phyloP scores from a whole-genome alignment of 768 basidiomycete species.

The Lentinula raphanica region DNA sequence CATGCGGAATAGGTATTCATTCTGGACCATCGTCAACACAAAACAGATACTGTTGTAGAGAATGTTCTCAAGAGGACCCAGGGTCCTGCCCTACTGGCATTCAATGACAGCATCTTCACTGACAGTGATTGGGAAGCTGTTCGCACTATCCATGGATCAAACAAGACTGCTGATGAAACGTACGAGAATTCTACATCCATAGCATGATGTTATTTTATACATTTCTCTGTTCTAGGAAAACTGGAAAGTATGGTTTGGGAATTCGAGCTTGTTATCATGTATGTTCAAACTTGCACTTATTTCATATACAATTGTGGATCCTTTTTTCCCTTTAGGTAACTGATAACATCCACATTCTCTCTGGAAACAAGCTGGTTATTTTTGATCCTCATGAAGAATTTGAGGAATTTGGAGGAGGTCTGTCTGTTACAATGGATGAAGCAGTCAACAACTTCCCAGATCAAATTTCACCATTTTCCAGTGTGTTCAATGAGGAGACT shows the following conservation, averaged over 20 bases:
- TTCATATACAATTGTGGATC: not conserved
- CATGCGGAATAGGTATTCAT: conserved; percentile 24
- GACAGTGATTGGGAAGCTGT: conserved; percentile 24
- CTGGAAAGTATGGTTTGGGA: conserved; percentile 27
- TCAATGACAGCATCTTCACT: conserved; percentile 22
- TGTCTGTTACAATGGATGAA: conserved; percentile 9
- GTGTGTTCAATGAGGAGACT: not conserved
- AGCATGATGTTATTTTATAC: too few species aligned
- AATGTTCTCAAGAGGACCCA: conserved; percentile 15
- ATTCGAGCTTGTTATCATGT: conserved; percentile 27
- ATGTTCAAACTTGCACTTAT: conserved; percentile 1
- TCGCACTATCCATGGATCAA: conserved; percentile 22
- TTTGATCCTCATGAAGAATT: conserved; percentile 23
- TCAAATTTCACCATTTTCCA: conserved; percentile 19
- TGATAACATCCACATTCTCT: conserved; percentile 26
- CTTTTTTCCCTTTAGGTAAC: conserved; percentile 20
- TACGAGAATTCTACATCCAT: conserved; percentile 5
- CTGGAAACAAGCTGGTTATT: conserved; percentile 19
- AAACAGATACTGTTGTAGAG: conserved; percentile 13
- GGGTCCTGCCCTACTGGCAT: conserved; percentile 24
- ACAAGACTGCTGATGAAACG: conserved; percentile 23
- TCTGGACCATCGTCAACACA: conserved; percentile 21
- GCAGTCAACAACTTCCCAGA: conserved; percentile 9
- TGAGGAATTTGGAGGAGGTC: conserved; percentile 12
- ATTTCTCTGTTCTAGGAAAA: conserved; percentile 19